phyloP scores from a whole-genome alignment of 2,329 filamentous ascomycete genomes.

The Fusarium longipes region DNA sequence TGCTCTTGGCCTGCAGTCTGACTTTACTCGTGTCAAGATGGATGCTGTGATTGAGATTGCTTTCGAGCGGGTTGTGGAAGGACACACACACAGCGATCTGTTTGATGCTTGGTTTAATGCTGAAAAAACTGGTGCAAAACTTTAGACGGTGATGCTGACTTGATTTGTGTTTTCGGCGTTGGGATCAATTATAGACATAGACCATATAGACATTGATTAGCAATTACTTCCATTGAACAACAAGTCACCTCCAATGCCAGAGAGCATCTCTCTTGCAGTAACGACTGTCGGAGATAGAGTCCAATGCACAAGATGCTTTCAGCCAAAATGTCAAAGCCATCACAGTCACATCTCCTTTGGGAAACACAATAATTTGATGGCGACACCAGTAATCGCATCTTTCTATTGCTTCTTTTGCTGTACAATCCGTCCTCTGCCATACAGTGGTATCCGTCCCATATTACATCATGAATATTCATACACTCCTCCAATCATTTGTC shows the following conservation, averaged over 20 bases:
- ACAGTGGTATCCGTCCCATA: constrained; percentile 44
- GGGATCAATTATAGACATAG: not conserved
- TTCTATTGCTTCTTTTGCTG: constrained; percentile 42
- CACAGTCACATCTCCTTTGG: not conserved
- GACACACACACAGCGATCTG: not conserved
- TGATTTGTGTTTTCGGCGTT: too few relatives aligned
- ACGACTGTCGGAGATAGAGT: not conserved
- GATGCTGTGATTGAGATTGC: constrained; percentile 9
- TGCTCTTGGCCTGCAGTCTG: not conserved
- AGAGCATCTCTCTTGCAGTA: not conserved
- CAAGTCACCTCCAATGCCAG: not conserved
- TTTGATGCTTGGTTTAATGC: not conserved
- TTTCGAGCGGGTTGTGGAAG: not conserved
- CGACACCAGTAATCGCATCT: constrained; percentile 3
- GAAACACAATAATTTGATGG: not conserved
- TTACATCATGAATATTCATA: constrained; percentile 46
- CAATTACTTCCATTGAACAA: not conserved
- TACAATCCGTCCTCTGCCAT: constrained; percentile 40
- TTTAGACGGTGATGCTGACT: not conserved
- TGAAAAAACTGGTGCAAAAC: not conserved
- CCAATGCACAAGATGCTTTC: not conserved
- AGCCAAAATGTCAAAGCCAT: not conserved
- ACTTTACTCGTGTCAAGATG: not conserved
- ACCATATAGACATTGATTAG: constrained; percentile 1
- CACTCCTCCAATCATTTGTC: constrained; percentile 20